phyloP scores from a whole-genome alignment of 306 rosid species.

The Malus sylvestris region DNA sequence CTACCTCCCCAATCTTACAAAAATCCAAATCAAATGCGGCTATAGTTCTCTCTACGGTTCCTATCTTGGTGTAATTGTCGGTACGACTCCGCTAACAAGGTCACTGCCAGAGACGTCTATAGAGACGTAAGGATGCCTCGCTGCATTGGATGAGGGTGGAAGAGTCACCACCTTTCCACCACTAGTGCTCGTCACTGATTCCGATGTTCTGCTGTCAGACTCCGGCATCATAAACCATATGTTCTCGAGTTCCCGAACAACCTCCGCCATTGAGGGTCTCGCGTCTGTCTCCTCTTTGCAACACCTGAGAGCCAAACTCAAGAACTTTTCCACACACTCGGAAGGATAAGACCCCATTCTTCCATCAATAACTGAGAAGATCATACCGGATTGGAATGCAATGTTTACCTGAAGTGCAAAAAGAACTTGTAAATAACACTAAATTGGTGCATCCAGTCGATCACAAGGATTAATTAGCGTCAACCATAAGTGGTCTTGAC shows the following conservation, averaged over 20 bases:
- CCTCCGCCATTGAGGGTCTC: constrained; percentile 78
- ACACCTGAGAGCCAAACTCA: constrained; percentile 65
- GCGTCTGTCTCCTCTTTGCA: constrained; percentile 64
- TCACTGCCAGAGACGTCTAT: constrained; percentile 69
- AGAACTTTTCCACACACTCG: constrained; percentile 58
- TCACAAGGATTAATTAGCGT: not conserved
- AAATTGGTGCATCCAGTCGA: not conserved
- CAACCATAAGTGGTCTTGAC: not conserved
- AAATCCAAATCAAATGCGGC: not conserved
- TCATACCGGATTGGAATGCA: constrained; percentile 57
- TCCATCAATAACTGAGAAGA: constrained; percentile 60
- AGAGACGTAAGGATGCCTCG: constrained; percentile 45
- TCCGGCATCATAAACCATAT: constrained; percentile 63
- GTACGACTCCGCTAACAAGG: constrained; percentile 74
- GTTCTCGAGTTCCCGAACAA: constrained; percentile 72
- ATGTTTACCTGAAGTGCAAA: constrained; percentile 39
- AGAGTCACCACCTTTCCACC: constrained; percentile 33
- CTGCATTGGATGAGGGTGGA: constrained; percentile 50
- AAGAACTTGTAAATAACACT: not conserved
- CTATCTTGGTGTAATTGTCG: constrained; percentile 85
- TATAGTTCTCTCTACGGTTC: not conserved
- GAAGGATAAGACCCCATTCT: constrained; percentile 81
- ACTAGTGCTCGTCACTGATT: constrained; percentile 15
- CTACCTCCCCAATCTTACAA: not conserved
- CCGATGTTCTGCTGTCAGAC: constrained; percentile 32